Evolutionary conservation across 208 protist genomes (phyloP).

Genomic region (Entamoeba dispar): DNA sequence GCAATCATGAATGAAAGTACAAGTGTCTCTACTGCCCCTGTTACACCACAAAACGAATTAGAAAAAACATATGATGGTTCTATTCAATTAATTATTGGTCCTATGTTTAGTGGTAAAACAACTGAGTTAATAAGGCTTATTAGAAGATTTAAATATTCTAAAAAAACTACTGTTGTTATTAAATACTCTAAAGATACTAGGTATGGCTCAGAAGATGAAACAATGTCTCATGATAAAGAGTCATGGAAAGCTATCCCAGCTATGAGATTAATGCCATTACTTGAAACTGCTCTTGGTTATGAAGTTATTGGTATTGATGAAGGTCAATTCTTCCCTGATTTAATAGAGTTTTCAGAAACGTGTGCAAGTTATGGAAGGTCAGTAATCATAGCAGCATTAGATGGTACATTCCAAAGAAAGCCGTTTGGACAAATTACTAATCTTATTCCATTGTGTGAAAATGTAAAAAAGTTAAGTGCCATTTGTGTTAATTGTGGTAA

Average conservation of each 20-base stretch:
- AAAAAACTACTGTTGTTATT: background rate
- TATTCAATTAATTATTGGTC: constrained; percentile 8
- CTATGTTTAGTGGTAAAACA: constrained; percentile 19
- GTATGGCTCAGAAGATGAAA: background rate
- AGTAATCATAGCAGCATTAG: constrained; percentile 67
- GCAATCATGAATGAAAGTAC: background rate
- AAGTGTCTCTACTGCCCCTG: background rate
- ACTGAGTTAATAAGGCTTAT: constrained; percentile 4
- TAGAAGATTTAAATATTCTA: background rate
- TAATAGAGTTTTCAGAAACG: constrained; percentile 54
- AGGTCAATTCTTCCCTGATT: constrained; percentile 54
- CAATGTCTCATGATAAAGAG: background rate
- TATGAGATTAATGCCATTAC: background rate
- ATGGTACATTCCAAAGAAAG: constrained; percentile 62
- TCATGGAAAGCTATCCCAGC: background rate
- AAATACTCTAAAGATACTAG: constrained; percentile 10
- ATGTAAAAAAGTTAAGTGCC: constrained; percentile 60
- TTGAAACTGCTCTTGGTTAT: background rate
- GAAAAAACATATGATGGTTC: background rate
- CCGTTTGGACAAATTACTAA: constrained; percentile 57
- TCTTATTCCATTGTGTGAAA: constrained; percentile 57
- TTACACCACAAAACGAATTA: background rate
- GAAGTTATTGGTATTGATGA: background rate
- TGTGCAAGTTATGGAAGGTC: constrained; percentile 59
- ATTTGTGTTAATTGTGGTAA: constrained; percentile 61